phyloP scores from a whole-genome alignment of 179 eudicot species.

The Vitellaria paradoxa region DNA sequence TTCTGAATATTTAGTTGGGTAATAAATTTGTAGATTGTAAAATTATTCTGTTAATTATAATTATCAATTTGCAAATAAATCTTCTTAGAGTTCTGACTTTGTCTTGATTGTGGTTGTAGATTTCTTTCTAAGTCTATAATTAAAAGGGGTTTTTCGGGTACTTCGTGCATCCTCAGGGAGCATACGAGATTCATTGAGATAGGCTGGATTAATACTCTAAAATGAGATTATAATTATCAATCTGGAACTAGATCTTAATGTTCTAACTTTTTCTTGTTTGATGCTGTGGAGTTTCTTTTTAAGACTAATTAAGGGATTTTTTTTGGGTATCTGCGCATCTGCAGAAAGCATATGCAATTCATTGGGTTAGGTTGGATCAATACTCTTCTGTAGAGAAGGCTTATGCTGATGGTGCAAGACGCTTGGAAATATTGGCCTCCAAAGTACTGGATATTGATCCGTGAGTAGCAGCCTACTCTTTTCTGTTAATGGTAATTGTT shows the following conservation, averaged over 20 bases:
- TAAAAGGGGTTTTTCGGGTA: neutral
- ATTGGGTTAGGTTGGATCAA: conserved; percentile 72
- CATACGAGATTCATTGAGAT: conserved; percentile 75
- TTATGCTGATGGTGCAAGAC: conserved; percentile 50
- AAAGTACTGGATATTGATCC: conserved; percentile 49
- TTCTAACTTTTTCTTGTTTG: neutral
- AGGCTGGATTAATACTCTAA: conserved; percentile 48
- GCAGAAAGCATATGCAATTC: conserved; percentile 81
- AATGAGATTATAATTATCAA: neutral
- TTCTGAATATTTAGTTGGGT: neutral
- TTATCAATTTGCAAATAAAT: neutral
- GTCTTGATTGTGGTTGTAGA: conserved; percentile 3
- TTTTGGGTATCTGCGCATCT: conserved; percentile 7
- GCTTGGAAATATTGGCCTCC: conserved; percentile 56
- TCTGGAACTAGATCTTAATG: neutral
- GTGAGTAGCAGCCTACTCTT: conserved; percentile 36
- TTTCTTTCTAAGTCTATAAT: conserved; percentile 2
- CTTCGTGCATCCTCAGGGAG: conserved; percentile 55
- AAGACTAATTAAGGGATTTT: conserved; percentile 7
- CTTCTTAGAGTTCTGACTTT: neutral
- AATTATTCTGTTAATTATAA: neutral
- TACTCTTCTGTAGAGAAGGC: conserved; percentile 59
- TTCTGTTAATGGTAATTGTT: neutral
- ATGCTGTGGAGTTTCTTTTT: neutral
- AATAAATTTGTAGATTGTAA: neutral